These are phyloP conservation scores for Saururus chinensis DNA, from an alignment of 164 flowering plant species.

Conservation along the genomic window DNA sequence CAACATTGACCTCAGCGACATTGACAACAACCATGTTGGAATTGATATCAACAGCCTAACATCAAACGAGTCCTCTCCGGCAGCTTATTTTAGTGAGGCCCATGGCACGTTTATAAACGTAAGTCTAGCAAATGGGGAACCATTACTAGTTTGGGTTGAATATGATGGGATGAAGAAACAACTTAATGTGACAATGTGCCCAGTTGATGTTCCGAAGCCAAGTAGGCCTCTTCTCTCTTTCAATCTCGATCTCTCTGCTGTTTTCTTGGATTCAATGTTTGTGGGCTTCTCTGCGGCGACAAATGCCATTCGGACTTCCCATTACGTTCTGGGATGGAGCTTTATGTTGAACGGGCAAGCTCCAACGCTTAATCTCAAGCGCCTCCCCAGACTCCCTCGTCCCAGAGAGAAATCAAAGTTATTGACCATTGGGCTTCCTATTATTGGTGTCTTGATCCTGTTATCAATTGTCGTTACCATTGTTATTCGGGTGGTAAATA, in stretches of 20 bases:
- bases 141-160: constrained; percentile 21
- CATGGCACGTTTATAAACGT: neutral
- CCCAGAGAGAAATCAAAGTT: neutral
- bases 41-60: constrained; percentile 18
- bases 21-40: constrained; percentile 21
- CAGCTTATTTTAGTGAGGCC: constrained; percentile 6
- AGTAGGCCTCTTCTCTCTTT: constrained; percentile 9
- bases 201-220: constrained; percentile 12
- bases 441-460: neutral
- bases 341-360: constrained; percentile 11
- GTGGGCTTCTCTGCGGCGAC: constrained; percentile 11
- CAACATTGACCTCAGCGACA: constrained; percentile 10
- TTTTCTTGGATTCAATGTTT: constrained; percentile 8
- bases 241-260: constrained; percentile 5
- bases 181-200: constrained; percentile 15
- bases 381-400: constrained; percentile 7
- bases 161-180: constrained; percentile 9
- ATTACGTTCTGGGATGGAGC: constrained; percentile 18
- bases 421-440: constrained; percentile 4
- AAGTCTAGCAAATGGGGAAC: constrained; percentile 8
- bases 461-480: constrained; percentile 11
- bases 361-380: constrained; percentile 3
- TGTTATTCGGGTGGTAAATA: constrained; percentile 8
- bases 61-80: constrained; percentile 13
- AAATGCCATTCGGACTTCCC: neutral